phyloP scores from a whole-genome alignment of 495 filamentous ascomycete species.

The Pseudoneurospora amorphoporcata region DNA sequence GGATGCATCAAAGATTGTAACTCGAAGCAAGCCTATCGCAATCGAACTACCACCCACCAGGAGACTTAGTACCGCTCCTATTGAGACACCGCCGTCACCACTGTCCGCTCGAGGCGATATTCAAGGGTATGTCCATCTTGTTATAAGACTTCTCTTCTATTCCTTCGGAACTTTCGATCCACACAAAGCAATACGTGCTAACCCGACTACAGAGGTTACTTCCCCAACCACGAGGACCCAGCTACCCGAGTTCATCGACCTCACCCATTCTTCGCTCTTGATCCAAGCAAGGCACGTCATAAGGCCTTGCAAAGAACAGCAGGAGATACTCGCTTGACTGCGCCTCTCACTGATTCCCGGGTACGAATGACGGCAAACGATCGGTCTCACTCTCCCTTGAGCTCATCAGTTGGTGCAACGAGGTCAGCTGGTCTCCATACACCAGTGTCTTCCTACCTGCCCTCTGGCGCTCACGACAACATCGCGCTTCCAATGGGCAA shows the following conservation, averaged over 20 bases:
- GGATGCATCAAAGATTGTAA: neutral
- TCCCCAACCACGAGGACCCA: slow-evolving; percentile 41
- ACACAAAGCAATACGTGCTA: neutral
- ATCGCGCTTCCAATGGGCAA: slow-evolving; percentile 39
- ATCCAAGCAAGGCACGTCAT: slow-evolving; percentile 25
- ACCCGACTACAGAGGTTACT: slow-evolving; percentile 32
- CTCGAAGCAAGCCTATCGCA: slow-evolving; percentile 32
- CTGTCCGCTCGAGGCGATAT: slow-evolving; percentile 42
- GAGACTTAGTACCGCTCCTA: slow-evolving; percentile 20
- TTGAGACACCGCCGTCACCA: slow-evolving; percentile 31
- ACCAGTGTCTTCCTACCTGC: slow-evolving; percentile 33
- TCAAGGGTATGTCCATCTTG: slow-evolving; percentile 30
- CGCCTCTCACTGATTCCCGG: slow-evolving; percentile 8
- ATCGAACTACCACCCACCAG: slow-evolving; percentile 31
- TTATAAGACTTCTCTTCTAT: neutral
- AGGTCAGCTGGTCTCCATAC: slow-evolving; percentile 15
- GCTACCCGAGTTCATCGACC: slow-evolving; percentile 23
- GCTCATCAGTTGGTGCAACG: neutral
- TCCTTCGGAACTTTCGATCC: neutral
- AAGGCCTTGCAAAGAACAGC: slow-evolving; percentile 21
- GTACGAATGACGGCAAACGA: neutral
- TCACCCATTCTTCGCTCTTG: slow-evolving; percentile 29
- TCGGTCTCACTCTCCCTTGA: slow-evolving; percentile 1
- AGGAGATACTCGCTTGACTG: slow-evolving; percentile 11
- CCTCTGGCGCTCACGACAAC: slow-evolving; percentile 25